Conservation (phyloP, 345 rosid species). For the Gossypium sturtianum region DNA sequence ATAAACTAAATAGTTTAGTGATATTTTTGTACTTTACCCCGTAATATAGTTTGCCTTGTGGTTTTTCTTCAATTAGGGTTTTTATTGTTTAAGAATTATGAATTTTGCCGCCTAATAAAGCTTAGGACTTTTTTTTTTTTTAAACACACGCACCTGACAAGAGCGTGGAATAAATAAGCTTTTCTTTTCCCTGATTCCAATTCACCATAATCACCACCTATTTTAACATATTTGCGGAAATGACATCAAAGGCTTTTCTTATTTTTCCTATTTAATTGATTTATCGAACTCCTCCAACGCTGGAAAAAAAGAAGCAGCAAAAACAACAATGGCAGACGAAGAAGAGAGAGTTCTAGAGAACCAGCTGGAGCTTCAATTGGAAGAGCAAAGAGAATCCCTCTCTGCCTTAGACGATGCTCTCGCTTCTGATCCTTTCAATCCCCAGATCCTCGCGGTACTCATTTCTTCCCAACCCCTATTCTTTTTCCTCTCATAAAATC, state of each 20-base stretch:
- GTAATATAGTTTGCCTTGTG: no score
- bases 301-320: not conserved
- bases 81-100: not conserved
- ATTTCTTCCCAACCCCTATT: not conserved
- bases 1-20: no score
- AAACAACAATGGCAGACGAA: constrained; percentile 46
- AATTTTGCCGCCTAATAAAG: not conserved
- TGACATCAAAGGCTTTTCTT: not conserved
- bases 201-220: not conserved
- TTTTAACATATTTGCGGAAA: not conserved
- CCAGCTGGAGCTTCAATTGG: constrained; percentile 63
- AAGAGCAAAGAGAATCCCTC: constrained; percentile 73
- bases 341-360: constrained; percentile 70
- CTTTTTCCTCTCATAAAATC: not conserved
- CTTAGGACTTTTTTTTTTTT: not conserved
- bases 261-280: not conserved
- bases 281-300: not conserved
- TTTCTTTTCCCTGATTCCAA: not conserved
- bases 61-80: not conserved
- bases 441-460: constrained; percentile 65
- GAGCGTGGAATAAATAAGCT: not conserved
- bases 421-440: constrained; percentile 55
- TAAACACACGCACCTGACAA: not conserved
- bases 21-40: no score
- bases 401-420: constrained; percentile 61